phyloP scores from a whole-genome alignment of 2,329 filamentous ascomycete species.

The Ceratocystis destructans region DNA sequence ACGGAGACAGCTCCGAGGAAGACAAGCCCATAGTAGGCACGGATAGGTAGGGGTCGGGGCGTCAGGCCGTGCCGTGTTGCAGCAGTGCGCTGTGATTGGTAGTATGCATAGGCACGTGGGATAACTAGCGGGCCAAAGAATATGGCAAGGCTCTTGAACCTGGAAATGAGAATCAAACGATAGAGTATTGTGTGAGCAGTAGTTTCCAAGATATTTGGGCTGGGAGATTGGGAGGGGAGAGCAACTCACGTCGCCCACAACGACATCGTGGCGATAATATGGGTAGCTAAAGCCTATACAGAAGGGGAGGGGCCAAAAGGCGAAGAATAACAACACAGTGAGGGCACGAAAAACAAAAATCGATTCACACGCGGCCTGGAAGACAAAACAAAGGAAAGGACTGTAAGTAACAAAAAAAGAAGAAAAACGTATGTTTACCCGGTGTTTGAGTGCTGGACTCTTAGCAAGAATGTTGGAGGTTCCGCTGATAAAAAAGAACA shows the following conservation, averaged over 20 bases:
- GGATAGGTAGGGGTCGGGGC: conserved; percentile 40
- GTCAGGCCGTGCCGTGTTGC: conserved; percentile 29
- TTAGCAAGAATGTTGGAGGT: neutral
- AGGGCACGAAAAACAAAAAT: neutral
- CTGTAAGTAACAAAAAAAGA: neutral
- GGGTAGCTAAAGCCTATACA: conserved; percentile 1
- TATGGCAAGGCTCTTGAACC: conserved; percentile 42
- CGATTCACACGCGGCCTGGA: neutral
- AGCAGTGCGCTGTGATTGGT: conserved; percentile 40
- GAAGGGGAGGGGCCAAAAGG: neutral
- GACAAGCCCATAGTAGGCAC: conserved; percentile 43
- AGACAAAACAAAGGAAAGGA: neutral
- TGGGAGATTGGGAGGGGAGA: neutral
- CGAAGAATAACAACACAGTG: neutral
- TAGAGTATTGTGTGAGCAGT: neutral
- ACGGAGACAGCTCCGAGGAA: conserved; percentile 41
- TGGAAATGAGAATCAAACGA: conserved; percentile 22
- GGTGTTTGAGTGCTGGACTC: neutral
- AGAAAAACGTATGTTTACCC: too few relatives aligned
- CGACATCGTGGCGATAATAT: conserved; percentile 14
- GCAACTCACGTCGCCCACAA: conserved; percentile 18
- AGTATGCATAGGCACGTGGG: conserved; percentile 50
- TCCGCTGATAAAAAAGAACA: neutral
- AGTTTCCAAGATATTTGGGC: neutral
- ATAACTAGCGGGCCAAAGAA: conserved; percentile 60